Evolutionary conservation across 2,329 filamentous ascomycete genomes (phyloP), one percentile per base, ranked within the genome.

Genomic region (Knufia fluminis): DNA sequence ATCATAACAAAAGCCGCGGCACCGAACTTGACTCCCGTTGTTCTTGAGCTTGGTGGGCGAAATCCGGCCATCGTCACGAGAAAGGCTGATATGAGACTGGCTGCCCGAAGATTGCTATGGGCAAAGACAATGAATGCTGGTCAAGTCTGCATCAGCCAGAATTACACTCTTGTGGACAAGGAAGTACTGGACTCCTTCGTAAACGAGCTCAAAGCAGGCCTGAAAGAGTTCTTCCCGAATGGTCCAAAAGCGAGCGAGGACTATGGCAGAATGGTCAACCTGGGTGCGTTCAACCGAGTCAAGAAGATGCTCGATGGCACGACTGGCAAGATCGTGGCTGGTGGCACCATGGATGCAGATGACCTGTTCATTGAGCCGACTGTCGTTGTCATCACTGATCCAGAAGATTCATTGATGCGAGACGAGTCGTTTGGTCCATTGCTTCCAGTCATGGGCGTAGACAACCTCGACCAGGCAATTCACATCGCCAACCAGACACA

Each of bases 361-460:
- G 78, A 87, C 26, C 80, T 85, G 44, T 96, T 85, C 68, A 92
- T 98, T 59, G 88, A 91, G 64, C 87, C 90, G 1, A 98, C 92
- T 0, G 81, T 91, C n/a, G 82, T 98, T n/a, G 76, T 87, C 53
- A 84, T 96, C 32, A 75, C 86, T 57, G 81, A 80, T 54, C 64
- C 77, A 14, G 77, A 90, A 43, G 91, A 95, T 68, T 76, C 83
- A 6, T 79, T 96, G 67, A 77, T 96, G 62, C 70, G 71, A 20
- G 80, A 94, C 55, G 92, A 98, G 71, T 87, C 83, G 38, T 98
- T 98, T 64, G 92, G 91, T 4, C 92, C 92, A n/a, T 75, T 95
- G 52, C 88, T 94, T 58, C 83, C 86, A 54, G 80, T 97, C 54
- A 71, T 94, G 48, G 77, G 88, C 0, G 83, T 88, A 49, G 78